phyloP scores from a whole-genome alignment of 2,329 filamentous ascomycete species.

The Ophiostoma fasciatum region DNA sequence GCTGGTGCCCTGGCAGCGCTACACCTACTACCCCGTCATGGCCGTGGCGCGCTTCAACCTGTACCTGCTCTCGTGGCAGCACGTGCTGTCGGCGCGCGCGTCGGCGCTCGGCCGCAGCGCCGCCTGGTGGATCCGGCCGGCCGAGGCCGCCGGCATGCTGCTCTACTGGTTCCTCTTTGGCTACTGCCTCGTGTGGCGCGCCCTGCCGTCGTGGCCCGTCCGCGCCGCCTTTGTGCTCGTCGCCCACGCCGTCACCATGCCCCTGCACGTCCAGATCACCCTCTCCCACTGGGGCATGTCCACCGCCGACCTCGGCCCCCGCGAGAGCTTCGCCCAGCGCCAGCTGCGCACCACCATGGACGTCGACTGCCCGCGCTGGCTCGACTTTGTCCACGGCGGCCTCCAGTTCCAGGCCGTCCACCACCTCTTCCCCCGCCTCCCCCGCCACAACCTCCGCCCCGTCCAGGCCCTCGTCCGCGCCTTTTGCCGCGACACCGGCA shows the following conservation, averaged over 20 bases:
- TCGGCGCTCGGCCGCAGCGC: slow-evolving; percentile 59
- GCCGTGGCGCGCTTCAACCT: slow-evolving; percentile 76
- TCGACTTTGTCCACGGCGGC: slow-evolving; percentile 80
- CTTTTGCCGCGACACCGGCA: slow-evolving; percentile 68
- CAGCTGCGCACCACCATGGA: slow-evolving; percentile 93
- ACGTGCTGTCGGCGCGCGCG: slow-evolving; percentile 52
- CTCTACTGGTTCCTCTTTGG: slow-evolving; percentile 85
- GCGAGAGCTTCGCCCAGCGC: slow-evolving; percentile 78
- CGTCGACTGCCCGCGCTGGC: slow-evolving; percentile 73
- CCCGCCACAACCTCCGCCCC: slow-evolving; percentile 66
- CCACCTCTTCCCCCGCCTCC: slow-evolving; percentile 71
- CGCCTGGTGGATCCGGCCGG: slow-evolving; percentile 68
- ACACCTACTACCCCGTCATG: slow-evolving; percentile 71
- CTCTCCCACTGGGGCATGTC: slow-evolving; percentile 94
- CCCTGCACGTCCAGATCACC: slow-evolving; percentile 79
- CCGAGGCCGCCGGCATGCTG: slow-evolving; percentile 61
- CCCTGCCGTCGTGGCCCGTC: slow-evolving; percentile 52
- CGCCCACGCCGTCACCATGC: slow-evolving; percentile 67
- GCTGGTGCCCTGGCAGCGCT: slow-evolving; percentile 57
- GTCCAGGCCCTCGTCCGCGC: slow-evolving; percentile 63
- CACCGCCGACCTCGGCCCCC: slow-evolving; percentile 67
- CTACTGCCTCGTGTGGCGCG: slow-evolving; percentile 62
- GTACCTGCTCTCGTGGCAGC: slow-evolving; percentile 67
- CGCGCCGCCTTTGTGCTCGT: slow-evolving; percentile 63
- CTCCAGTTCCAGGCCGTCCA: slow-evolving; percentile 84